phyloP scores from a whole-genome alignment of 805 yeast species.

The Candida ficus region DNA sequence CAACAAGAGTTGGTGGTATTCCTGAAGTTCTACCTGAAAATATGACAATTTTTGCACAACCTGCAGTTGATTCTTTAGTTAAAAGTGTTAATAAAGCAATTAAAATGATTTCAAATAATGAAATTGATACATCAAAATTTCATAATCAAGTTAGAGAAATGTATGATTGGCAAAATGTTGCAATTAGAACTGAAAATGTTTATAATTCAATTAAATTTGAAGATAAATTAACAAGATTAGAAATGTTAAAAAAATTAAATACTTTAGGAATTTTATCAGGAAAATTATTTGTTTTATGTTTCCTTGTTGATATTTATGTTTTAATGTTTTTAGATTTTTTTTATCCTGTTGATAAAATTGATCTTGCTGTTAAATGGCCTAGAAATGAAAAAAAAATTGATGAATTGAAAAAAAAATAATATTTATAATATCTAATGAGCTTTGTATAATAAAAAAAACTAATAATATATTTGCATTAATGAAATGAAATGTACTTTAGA shows the following conservation, averaged over 20 bases:
- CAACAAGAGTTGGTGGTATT: conserved; percentile 95
- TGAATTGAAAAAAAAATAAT: too few relatives aligned
- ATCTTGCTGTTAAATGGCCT: conserved; percentile 79
- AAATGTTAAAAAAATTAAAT: conserved; percentile 59
- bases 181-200: conserved; percentile 77
- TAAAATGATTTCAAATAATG: conserved; percentile 44
- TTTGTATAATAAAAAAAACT: too few relatives aligned
- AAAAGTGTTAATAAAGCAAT: conserved; percentile 72
- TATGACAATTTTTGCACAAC: conserved; percentile 89
- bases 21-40: conserved; percentile 92
- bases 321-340: conserved; percentile 59
- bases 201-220: conserved; percentile 47
- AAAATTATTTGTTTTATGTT: conserved; percentile 71
- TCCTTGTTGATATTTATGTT: conserved; percentile 72
- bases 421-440: too few relatives aligned
- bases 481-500: too few relatives aligned
- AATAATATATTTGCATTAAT: too few relatives aligned
- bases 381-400: conserved; percentile 7
- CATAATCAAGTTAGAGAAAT: conserved; percentile 72
- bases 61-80: conserved; percentile 79
- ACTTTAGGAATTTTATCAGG: conserved; percentile 84
- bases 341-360: conserved; percentile 68
- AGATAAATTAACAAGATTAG: conserved; percentile 33
- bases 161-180: conserved; percentile 93
- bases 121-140: conserved; percentile 67